phyloP scores from a whole-genome alignment of 805 yeast species.

The Tanozyma kutaoensis region DNA sequence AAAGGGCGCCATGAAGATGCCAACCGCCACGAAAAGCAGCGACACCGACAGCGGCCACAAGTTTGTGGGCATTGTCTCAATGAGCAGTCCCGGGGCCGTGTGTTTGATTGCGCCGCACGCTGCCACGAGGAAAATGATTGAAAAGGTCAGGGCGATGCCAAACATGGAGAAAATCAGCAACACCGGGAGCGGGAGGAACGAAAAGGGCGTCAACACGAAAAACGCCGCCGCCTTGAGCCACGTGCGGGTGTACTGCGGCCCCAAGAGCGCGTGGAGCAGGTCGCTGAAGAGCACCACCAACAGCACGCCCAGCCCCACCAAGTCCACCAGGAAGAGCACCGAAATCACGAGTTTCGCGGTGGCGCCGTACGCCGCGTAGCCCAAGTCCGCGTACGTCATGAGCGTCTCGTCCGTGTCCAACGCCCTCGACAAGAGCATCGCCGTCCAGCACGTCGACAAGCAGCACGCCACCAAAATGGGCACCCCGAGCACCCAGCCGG shows the following conservation, averaged over 20 bases:
- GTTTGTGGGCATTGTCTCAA: conserved; percentile 50
- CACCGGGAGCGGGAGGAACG: conserved; percentile 63
- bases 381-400: conserved; percentile 18
- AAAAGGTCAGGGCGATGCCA: conserved; percentile 61
- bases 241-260: conserved; percentile 27
- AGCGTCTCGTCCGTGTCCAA: conserved; percentile 13
- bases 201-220: conserved; percentile 65
- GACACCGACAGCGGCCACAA: conserved; percentile 44
- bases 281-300: conserved; percentile 76
- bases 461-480: conserved; percentile 51
- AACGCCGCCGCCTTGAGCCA: conserved; percentile 58
- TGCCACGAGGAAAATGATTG: conserved; percentile 45
- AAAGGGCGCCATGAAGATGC: conserved; percentile 68
- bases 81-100: conserved; percentile 61
- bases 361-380: conserved; percentile 20
- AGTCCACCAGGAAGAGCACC: conserved; percentile 59
- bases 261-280: conserved; percentile 36
- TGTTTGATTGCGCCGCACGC: conserved; percentile 51
- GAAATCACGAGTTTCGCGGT: conserved; percentile 66
- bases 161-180: conserved; percentile 55
- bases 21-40: conserved; percentile 46
- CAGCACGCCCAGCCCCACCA: conserved; percentile 73
- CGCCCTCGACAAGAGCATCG: conserved; percentile 33
- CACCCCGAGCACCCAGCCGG: conserved; percentile 58
- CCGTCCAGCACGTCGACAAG: conserved; percentile 60